Conservation (phyloP, 2,329 filamentous ascomycete genomes). For the Ophiostoma pallidulum region DNA sequence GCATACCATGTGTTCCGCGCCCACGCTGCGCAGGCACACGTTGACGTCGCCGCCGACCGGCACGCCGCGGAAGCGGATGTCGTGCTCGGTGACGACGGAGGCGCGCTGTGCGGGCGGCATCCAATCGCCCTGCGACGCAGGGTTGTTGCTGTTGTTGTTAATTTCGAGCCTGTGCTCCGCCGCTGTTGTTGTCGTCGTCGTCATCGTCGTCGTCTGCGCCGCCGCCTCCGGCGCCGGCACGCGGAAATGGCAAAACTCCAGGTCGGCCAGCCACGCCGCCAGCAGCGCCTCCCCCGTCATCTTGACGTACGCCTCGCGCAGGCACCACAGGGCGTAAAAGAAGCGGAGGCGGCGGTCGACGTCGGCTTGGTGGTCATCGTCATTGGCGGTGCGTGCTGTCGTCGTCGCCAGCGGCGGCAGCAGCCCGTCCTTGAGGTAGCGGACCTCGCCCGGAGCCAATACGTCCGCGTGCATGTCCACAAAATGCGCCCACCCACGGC, state of each 20-base stretch:
- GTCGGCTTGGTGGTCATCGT: conserved; percentile 25
- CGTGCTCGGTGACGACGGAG: conserved; percentile 26
- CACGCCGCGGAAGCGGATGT: conserved; percentile 31
- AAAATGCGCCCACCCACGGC: conserved; percentile 51
- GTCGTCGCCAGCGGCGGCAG: no score
- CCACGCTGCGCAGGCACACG: conserved; percentile 34
- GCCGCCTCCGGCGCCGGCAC: conserved; percentile 35
- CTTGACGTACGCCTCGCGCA: conserved; percentile 76
- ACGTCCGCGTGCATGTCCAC: conserved; percentile 65
- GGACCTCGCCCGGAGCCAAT: conserved; percentile 52
- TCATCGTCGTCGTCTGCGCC: conserved; percentile 17
- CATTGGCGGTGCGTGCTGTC: no score
- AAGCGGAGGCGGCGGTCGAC: conserved; percentile 54
- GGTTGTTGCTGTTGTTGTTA: no score
- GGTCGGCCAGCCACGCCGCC: conserved; percentile 59
- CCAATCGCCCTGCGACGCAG: no score
- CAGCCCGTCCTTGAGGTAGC: conserved; percentile 43
- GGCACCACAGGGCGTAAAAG: conserved; percentile 72
- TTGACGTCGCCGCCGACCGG: conserved; percentile 34
- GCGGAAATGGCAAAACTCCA: conserved; percentile 58
- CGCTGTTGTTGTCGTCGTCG: conserved; percentile 25
- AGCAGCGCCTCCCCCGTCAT: conserved; percentile 70
- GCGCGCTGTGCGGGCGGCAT: conserved; percentile 14
- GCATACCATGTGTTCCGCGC: conserved; percentile 44
- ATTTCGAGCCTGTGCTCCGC: no score